Evolutionary conservation across 2,329 filamentous ascomycete genomes (phyloP).

Genomic region (Cordyceps sp.): DNA sequence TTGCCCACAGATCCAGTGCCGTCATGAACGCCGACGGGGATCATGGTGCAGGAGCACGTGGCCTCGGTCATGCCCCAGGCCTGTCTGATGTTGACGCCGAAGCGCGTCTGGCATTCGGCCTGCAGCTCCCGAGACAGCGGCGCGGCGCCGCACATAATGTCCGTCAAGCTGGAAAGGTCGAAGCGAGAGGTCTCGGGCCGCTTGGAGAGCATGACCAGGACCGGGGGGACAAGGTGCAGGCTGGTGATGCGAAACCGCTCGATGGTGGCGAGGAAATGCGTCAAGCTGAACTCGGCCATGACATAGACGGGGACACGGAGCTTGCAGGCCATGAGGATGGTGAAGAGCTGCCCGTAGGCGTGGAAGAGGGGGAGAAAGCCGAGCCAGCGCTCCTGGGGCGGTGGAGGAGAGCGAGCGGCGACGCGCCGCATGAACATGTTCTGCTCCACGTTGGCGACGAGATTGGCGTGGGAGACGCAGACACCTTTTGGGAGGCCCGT

Average conservation of each 20-base stretch:
- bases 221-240: slow-evolving; percentile 44
- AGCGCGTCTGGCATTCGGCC: slow-evolving; percentile 25
- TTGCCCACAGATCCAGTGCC: background rate
- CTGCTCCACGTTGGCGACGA: slow-evolving; percentile 17
- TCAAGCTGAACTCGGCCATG: slow-evolving; percentile 45
- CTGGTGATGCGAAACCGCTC: slow-evolving; percentile 31
- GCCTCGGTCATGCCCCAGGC: slow-evolving; percentile 45
- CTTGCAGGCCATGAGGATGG: slow-evolving; percentile 23
- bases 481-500: slow-evolving; percentile 31
- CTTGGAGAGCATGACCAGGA: slow-evolving; percentile 43
- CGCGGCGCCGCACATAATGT: slow-evolving; percentile 42
- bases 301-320: slow-evolving; percentile 36
- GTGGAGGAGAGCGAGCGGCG: slow-evolving; percentile 8
- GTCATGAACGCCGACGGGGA: background rate
- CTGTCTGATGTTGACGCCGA: slow-evolving; percentile 25
- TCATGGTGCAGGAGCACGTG: slow-evolving; percentile 21
- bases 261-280: slow-evolving; percentile 34
- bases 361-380: slow-evolving; percentile 28
- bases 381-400: slow-evolving; percentile 11
- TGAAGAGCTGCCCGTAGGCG: slow-evolving; percentile 27
- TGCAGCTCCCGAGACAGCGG: slow-evolving; percentile 39
- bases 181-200: slow-evolving; percentile 24
- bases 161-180: slow-evolving; percentile 12
- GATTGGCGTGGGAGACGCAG: slow-evolving; percentile 25
- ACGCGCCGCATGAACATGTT: slow-evolving; percentile 11